Base-by-base conservation (phyloP, 2,329 filamentous ascomycete genomes). In the Eutypella sp. region DNA sequence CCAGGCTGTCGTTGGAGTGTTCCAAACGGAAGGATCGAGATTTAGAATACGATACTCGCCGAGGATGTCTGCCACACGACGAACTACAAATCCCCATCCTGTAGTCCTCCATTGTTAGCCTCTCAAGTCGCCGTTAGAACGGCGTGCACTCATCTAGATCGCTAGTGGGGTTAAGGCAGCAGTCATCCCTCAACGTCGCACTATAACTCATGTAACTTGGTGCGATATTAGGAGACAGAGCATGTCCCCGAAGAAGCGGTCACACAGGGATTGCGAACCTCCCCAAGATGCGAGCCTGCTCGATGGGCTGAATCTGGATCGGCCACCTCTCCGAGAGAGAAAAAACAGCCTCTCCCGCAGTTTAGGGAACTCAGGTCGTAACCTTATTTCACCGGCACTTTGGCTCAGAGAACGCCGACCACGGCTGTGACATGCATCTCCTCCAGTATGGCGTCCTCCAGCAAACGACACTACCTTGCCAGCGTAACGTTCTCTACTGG, bases 371-470 rank as follows among this genome's bases (percentile, higher is more conserved):
- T 16, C 15, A 37, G 23, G 18, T 10, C 24, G 33, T 18, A 22
- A 47, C 34, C 43, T 24, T 22, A 15, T 22, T 39, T 39, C 41
- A 47, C 47, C 45, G 47, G 39, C 45, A 45, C 44, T 52, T 39
- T 46, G 47, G 56, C 54, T 55, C 50, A 53, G 51, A 52, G 49
- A 51, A 46, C 45, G 52, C 50, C 49, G 41, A 51, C 52, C 47
- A 51, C 50, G 52, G 54, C 50, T 53, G 40, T 54, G 52, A 46
- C 42, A 44, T 40, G 40, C 19, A 31, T 48, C 47, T 47, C 49
- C 47, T 49, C 50, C 49, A 47, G 48, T 49, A 52, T 18, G 49
- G 51, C 51, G 51, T 53, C 51, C 36, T 47, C 40, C 41, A 42
- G 43, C 49, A 42, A 25, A 43, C 45, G 42, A 40, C 33, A 24